Evolutionary conservation across 371 early-diverging fungal species (phyloP).

Genomic region (Rhizopus stolonifer): DNA sequence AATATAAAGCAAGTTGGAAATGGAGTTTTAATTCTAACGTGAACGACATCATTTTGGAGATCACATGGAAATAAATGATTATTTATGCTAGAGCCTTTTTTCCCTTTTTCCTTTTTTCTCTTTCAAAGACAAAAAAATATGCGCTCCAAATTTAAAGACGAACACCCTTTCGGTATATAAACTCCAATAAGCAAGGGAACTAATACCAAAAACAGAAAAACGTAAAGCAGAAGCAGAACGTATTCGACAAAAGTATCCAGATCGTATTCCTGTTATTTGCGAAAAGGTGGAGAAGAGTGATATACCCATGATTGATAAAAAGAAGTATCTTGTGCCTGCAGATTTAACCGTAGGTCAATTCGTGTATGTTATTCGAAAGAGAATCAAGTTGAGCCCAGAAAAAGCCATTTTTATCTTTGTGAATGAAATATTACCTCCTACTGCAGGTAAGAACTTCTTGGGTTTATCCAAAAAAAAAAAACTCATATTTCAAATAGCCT

Average conservation of each 20-base stretch:
- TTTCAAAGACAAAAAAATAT: too few species aligned
- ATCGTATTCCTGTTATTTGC: slow-evolving; percentile 95
- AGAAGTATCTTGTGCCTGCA: slow-evolving; percentile 96
- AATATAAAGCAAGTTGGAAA: too few species aligned
- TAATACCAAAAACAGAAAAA: slow-evolving; percentile 68
- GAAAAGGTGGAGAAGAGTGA: slow-evolving; percentile 96
- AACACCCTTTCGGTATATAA: slow-evolving; percentile 88
- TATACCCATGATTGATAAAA: slow-evolving; percentile 95
- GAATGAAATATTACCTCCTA: slow-evolving; percentile 92
- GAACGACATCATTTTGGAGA: too few species aligned
- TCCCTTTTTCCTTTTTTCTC: too few species aligned
- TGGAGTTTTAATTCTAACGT: too few species aligned
- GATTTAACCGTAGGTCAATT: slow-evolving; percentile 98
- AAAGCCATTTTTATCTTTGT: slow-evolving; percentile 98
- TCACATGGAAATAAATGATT: too few species aligned
- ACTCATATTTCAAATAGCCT: too few species aligned
- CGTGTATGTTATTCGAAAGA: slow-evolving; percentile 93
- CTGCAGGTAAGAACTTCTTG: slow-evolving; percentile 58
- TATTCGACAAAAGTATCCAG: slow-evolving; percentile 95
- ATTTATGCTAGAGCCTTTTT: too few species aligned
- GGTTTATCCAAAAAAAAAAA: too few species aligned
- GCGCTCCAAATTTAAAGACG: slow-evolving; percentile 95
- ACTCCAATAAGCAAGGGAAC: background rate
- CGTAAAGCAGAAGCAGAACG: slow-evolving; percentile 95
- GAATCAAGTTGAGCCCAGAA: slow-evolving; percentile 91